These are phyloP conservation scores for Trichoderma sp. DNA, from an alignment of 2,329 filamentous ascomycete genomes.

Conservation along the genomic window DNA sequence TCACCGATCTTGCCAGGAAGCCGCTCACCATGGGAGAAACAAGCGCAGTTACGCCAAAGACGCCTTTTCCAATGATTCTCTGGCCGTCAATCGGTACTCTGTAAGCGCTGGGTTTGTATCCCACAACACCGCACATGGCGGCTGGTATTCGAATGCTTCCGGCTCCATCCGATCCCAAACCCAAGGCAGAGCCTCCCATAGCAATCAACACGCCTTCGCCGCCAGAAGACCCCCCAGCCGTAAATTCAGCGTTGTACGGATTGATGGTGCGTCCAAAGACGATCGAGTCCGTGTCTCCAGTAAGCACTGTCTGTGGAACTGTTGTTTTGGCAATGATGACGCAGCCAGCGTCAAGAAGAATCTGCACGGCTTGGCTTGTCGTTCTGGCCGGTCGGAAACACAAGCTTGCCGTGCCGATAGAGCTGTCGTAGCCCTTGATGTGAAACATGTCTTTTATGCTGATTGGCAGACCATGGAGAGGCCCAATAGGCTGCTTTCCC, in stretches of 20 bases:
- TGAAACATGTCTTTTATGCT: constrained; percentile 6
- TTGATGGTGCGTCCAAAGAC: background rate
- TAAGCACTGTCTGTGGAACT: constrained; percentile 7
- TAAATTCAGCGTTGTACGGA: background rate
- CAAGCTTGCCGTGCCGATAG: background rate
- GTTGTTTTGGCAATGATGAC: constrained; percentile 8
- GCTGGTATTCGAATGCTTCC: background rate
- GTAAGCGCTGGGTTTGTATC: background rate
- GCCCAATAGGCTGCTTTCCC: background rate
- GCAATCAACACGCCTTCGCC: background rate
- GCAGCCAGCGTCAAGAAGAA: background rate
- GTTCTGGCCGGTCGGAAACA: background rate
- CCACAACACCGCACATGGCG: background rate
- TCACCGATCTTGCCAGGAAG: background rate
- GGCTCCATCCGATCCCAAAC: background rate
- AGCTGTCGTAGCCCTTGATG: constrained; percentile 5
- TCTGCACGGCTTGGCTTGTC: background rate
- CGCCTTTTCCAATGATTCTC: constrained; percentile 3
- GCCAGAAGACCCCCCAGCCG: background rate
- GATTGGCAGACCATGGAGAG: constrained; percentile 1
- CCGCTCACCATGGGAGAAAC: background rate
- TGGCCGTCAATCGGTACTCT: background rate
- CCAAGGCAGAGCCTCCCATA: background rate
- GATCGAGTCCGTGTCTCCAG: background rate
- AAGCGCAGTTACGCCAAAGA: background rate